Evolutionary conservation across 1,284 basidiomycete genomes (phyloP).

Genomic region (Cutaneotrichosporon mucoides): DNA sequence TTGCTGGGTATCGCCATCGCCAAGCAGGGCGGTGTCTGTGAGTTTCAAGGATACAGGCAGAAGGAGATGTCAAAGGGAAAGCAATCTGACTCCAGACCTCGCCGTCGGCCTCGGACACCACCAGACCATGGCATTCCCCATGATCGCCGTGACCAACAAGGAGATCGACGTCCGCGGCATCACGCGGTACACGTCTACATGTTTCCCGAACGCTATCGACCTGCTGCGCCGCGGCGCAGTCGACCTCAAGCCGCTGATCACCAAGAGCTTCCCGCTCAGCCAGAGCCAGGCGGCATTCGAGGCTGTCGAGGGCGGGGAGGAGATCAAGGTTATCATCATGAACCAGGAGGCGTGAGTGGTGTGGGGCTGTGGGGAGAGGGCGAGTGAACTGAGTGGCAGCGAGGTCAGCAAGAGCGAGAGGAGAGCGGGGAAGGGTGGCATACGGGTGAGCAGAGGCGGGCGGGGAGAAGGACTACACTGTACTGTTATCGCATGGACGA

Average conservation of each 20-base stretch:
- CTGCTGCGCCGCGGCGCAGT: conserved; percentile 55
- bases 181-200: conserved; percentile 46
- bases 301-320: conserved; percentile 52
- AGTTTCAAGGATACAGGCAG: conserved; percentile 10
- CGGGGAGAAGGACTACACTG: no score
- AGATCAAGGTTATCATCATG: conserved; percentile 46
- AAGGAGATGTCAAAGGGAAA: no score
- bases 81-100: conserved; percentile 28
- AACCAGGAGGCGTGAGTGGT: conserved; percentile 34
- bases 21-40: conserved; percentile 57
- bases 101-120: conserved; percentile 44
- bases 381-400: not conserved
- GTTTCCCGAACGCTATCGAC: conserved; percentile 54
- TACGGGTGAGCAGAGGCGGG: no score
- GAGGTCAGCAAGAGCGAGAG: no score
- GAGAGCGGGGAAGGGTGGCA: no score
- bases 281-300: conserved; percentile 53
- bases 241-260: conserved; percentile 56
- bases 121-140: conserved; percentile 43
- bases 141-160: conserved; percentile 55
- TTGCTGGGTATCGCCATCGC: conserved; percentile 56
- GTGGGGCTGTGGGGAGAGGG: not conserved
- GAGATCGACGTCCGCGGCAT: conserved; percentile 69
- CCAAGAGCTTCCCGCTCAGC: conserved; percentile 55
- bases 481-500: no score